Conservation (phyloP, 305 asterid species). For the Solanum chacoense region DNA sequence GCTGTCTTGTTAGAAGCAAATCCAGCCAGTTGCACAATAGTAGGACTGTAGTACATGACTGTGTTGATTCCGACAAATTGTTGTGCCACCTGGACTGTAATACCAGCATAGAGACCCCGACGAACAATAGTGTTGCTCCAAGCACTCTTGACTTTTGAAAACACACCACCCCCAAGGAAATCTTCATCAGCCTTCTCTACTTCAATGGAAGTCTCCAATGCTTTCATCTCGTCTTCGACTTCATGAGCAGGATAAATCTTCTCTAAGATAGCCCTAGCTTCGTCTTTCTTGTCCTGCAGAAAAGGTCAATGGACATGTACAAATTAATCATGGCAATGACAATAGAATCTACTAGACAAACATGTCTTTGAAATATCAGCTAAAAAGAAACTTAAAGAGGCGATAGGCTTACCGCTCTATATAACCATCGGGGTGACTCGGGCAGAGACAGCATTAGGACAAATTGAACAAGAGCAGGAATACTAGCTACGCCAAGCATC, state of each 20-base stretch:
- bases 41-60: conserved; percentile 78
- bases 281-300: conserved; percentile 42
- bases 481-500: conserved; percentile 83
- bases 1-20: conserved; percentile 71
- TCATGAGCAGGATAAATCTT: conserved; percentile 71
- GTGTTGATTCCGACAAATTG: conserved; percentile 79
- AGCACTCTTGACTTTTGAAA: conserved; percentile 32
- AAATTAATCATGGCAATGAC: background rate
- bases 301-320: background rate
- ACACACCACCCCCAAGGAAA: conserved; percentile 13
- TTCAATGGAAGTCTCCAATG: conserved; percentile 46
- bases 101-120: conserved; percentile 65
- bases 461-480: conserved; percentile 61
- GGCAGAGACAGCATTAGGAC: conserved; percentile 67
- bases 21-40: conserved; percentile 68
- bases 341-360: background rate
- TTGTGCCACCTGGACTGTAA: conserved; percentile 72
- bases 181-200: conserved; percentile 44
- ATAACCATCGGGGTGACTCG: conserved; percentile 85
- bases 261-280: conserved; percentile 57
- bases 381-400: background rate
- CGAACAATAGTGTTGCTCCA: conserved; percentile 52
- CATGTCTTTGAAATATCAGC: background rate
- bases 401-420: conserved; percentile 32
- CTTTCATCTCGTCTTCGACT: conserved; percentile 63